A percentile compares a stretch with the other conserved stretches of the same genome.
These are phyloP conservation scores for Phyllosticta paracitricarpa DNA, from an alignment of 2,329 filamentous ascomycete species.

Conservation along the genomic window DNA sequence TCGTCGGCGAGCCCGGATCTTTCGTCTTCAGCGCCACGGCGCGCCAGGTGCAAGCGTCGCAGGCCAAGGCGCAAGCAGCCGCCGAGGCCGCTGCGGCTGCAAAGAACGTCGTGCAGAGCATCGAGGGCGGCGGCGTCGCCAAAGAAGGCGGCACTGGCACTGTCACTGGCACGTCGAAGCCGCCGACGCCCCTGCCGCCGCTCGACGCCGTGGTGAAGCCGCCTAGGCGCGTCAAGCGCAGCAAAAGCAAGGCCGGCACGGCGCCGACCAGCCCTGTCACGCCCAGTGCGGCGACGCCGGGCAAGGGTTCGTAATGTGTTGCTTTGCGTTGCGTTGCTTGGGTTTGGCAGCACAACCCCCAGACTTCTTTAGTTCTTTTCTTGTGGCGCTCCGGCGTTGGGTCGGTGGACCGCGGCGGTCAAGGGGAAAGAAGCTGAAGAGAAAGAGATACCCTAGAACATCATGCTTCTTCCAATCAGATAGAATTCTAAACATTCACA, in stretches of 20 bases:
- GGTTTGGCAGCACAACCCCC: too few relatives aligned
- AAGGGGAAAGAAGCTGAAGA: too few relatives aligned
- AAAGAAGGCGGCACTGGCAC: not conserved
- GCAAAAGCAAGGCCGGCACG: conserved; percentile 28
- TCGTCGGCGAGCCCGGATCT: conserved; percentile 52
- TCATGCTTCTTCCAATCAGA: too few relatives aligned
- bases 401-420: too few relatives aligned
- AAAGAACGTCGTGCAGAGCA: conserved; percentile 15
- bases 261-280: conserved; percentile 23
- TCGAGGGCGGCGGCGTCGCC: conserved; percentile 2
- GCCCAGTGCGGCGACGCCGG: conserved; percentile 2
- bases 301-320: not conserved
- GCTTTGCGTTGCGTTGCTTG: too few relatives aligned
- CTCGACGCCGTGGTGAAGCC: conserved; percentile 14
- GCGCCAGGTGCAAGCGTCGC: conserved; percentile 31
- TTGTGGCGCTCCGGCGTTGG: too few relatives aligned
- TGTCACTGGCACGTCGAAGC: conserved; percentile 1
- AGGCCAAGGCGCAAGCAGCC: conserved; percentile 20
- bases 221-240: conserved; percentile 23
- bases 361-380: too few relatives aligned
- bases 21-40: conserved; percentile 45
- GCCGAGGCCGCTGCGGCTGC: conserved; percentile 21
- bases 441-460: too few relatives aligned
- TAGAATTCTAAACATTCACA: too few relatives aligned
- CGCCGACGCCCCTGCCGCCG: not conserved